Conservation (phyloP, 116 monocot genomes). For the Papilionanthe hybrid region DNA sequence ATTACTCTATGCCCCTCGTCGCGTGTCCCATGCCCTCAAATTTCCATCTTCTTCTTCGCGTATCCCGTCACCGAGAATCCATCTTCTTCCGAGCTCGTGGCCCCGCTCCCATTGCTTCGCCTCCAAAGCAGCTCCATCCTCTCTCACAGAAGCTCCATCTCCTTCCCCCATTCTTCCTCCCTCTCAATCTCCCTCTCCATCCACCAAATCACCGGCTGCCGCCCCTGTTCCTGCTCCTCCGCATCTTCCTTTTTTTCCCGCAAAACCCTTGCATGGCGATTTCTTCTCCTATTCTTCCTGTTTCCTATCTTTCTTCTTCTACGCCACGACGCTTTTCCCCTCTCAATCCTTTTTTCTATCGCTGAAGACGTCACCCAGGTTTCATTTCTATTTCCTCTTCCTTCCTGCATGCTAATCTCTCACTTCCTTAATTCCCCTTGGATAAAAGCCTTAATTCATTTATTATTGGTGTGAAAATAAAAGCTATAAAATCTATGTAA, state of each 20-base stretch:
- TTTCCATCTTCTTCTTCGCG: no score
- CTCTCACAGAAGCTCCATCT: no score
- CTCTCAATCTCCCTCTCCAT: neutral
- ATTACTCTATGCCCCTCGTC: no score
- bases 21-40: no score
- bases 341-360: constrained; percentile 21
- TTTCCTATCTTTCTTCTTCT: neutral
- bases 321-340: neutral
- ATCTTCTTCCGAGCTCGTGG: no score
- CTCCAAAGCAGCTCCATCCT: no score
- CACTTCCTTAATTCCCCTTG: neutral
- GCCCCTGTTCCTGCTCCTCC: neutral
- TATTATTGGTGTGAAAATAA: no score
- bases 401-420: neutral
- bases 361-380: constrained; percentile 89
- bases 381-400: neutral
- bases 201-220: neutral
- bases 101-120: no score
- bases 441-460: no score
- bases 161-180: neutral
- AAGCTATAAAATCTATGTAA: no score
- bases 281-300: neutral
- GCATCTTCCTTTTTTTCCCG: constrained; percentile 8
- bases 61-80: no score
- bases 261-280: neutral